A percentile compares a stretch with the other conserved stretches of the same genome.
These are phyloP conservation scores for Geotrichum aggregatum DNA, from an alignment of 1,139 yeast genomes.

Conservation along the genomic window DNA sequence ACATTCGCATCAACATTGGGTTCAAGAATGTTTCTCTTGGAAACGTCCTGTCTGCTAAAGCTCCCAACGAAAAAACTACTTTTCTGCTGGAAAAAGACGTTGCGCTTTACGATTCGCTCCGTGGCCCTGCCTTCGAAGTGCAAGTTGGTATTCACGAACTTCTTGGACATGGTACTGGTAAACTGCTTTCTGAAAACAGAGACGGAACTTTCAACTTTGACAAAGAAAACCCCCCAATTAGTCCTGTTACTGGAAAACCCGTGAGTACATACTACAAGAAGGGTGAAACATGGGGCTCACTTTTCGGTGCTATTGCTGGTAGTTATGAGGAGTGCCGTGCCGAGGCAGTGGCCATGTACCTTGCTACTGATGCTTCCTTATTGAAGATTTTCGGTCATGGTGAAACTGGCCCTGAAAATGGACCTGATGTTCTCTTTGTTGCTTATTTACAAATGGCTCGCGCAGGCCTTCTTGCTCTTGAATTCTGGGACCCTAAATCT, in stretches of 20 bases:
- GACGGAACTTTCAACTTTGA: conserved; percentile 72
- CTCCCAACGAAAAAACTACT: conserved; percentile 65
- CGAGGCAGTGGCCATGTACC: conserved; percentile 79
- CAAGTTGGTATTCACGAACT: conserved; percentile 91
- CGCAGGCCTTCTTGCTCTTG: conserved; percentile 77
- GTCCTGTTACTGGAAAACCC: conserved; percentile 52
- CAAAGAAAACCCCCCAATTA: conserved; percentile 52
- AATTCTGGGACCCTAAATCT: conserved; percentile 79
- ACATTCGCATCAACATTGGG: conserved; percentile 74
- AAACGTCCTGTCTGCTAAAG: conserved; percentile 72
- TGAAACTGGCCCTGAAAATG: conserved; percentile 42
- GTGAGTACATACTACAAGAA: conserved; percentile 65
- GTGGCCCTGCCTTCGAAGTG: conserved; percentile 82
- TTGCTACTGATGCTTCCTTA: conserved; percentile 63
- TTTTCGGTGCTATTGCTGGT: conserved; percentile 77
- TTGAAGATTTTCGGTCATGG: conserved; percentile 69
- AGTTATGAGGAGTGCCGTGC: conserved; percentile 92
- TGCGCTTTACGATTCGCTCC: conserved; percentile 60
- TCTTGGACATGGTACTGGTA: conserved; percentile 91
- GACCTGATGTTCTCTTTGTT: conserved; percentile 58
- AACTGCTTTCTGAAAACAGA: conserved; percentile 60
- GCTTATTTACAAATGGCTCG: conserved; percentile 80
- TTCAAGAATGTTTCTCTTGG: conserved; percentile 88
- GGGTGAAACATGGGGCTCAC: conserved; percentile 86
- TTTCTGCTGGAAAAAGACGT: conserved; percentile 55